Evolutionary conservation across 169 alveolate species (phyloP).

Genomic region (Theileria parva): DNA sequence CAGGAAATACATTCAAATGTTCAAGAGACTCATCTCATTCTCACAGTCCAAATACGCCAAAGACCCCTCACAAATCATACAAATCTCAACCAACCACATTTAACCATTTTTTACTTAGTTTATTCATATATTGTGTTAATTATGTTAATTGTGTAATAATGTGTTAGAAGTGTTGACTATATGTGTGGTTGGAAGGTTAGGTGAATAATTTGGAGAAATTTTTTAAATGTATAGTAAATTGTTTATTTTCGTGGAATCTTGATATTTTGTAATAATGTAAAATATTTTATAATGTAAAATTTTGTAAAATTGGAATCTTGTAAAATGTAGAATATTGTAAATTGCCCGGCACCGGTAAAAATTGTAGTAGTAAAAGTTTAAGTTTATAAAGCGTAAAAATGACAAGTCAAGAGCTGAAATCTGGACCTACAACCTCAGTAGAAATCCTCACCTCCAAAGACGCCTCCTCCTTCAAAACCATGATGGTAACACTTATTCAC

Average conservation of each 20-base stretch:
- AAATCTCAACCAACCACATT: conserved; percentile 42
- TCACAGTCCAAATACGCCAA: conserved; percentile 20
- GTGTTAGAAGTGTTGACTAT: too few relatives aligned
- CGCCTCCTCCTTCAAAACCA: conserved; percentile 27
- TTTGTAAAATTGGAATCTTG: too few relatives aligned
- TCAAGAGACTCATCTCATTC: conserved; percentile 76
- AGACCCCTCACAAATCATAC: conserved; percentile 40
- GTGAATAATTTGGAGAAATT: too few relatives aligned
- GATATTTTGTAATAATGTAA: too few relatives aligned
- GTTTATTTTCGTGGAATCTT: too few relatives aligned
- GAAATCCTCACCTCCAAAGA: conserved; percentile 30
- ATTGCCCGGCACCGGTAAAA: too few relatives aligned
- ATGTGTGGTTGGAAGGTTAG: too few relatives aligned
- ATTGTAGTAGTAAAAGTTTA: not conserved
- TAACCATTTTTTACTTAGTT: not conserved
- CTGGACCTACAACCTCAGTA: not conserved
- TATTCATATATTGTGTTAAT: too few relatives aligned
- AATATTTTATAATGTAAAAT: too few relatives aligned
- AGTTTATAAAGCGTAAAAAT: not conserved
- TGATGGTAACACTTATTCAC: conserved; percentile 39
- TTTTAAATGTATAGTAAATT: too few relatives aligned
- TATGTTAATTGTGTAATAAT: too few relatives aligned
- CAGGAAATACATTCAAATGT: conserved; percentile 86
- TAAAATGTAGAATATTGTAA: too few relatives aligned
- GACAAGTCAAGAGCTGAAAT: not conserved